Evolutionary conservation across 2,329 filamentous ascomycete species (phyloP).

Genomic region (Nemania serpens): DNA sequence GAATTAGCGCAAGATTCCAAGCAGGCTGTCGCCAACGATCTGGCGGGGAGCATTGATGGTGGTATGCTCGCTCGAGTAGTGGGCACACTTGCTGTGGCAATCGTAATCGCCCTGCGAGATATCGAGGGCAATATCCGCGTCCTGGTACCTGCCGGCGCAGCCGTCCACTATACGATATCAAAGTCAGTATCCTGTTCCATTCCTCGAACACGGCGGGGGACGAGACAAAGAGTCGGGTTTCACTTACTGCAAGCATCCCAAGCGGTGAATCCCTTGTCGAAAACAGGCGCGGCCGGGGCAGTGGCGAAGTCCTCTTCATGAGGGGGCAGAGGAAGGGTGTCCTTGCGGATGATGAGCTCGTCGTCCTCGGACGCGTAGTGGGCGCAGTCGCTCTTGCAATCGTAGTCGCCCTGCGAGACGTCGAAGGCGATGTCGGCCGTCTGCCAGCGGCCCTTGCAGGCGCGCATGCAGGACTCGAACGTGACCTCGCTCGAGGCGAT

Average conservation of each 20-base stretch:
- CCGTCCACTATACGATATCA: not conserved
- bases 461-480: not conserved
- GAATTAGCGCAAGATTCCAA: too few species aligned
- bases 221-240: too few species aligned
- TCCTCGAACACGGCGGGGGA: not conserved
- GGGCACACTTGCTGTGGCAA: conserved; percentile 13
- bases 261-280: not conserved
- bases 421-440: not conserved
- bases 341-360: too few species aligned
- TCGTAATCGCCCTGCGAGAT: conserved; percentile 5
- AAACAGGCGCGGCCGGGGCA: not conserved
- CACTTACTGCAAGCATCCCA: conserved; percentile 18
- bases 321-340: too few species aligned
- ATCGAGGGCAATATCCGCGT: conserved; percentile 4
- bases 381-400: conserved; percentile 2
- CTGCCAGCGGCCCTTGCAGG: conserved; percentile 6
- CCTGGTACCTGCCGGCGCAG: conserved; percentile 9
- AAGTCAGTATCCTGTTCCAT: not conserved
- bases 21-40: too few species aligned
- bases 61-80: not conserved
- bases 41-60: too few species aligned
- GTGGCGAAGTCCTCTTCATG: not conserved
- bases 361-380: not conserved
- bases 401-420: not conserved
- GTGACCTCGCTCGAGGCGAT: too few species aligned